Evolutionary conservation across 805 yeast genomes (phyloP), one percentile per base, ranked within the genome.

Genomic region (Zygotorulaspora florentina): DNA sequence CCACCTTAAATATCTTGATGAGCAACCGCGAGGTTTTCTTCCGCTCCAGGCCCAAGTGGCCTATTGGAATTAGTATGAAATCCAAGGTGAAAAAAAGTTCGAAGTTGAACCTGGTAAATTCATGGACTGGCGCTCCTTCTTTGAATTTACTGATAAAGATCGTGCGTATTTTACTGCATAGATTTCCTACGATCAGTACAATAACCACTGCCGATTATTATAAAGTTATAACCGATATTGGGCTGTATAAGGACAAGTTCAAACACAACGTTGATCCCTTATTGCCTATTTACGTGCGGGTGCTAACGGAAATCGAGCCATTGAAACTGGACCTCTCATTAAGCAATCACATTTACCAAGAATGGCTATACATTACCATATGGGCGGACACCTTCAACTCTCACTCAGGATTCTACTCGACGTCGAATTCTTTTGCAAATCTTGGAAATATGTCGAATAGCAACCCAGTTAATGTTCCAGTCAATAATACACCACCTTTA

Each of bases 361-460:
- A 53, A 25, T 64, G 64, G 64, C 35, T 52, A 6, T 46, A 50
- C 15, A 57, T 52, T 37, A 40, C 58, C 11, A 51, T 57, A 30
- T 65, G 69, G 69, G 38, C 57, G 1, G 56, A 61, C 33, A 52
- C 59, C 10, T 65, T 65, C 44, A 55, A 61, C 42, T 36, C 55
- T 2, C 63, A 60, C 27, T 46, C 54, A 11, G 53, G 54, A 2
- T 35, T 39, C 28, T 54, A 54, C 36, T 44, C 44, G 23, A 25
- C 47, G 4, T 31, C 57, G 10, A 47, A 48, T 27, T 26, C 43
- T 4, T 26, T 39, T 28, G 34, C 43, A n/a, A 33, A 33, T 33
- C 36, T 33, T 33, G 33, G 33, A 29, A 29, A 13, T 13, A 29
- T 29, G n/a, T 8, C 35, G 2, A 20, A 35, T 11, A 18, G 17